Conservation (phyloP, 2,329 filamentous ascomycete genomes). For the Malbranchea zuffiana region DNA sequence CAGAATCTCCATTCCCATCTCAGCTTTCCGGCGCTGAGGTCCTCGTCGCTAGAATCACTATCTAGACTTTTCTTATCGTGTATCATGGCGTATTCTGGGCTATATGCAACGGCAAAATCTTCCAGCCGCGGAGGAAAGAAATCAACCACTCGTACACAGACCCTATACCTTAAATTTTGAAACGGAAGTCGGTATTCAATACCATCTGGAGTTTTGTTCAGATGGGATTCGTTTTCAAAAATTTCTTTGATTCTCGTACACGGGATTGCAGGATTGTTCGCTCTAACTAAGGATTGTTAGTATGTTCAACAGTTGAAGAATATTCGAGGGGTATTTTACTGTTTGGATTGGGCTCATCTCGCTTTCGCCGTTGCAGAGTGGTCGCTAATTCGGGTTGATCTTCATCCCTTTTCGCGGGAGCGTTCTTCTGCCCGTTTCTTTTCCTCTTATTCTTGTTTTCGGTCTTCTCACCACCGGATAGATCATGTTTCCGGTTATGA, state of each 20-base stretch:
- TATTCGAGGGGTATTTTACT: conserved; percentile 25
- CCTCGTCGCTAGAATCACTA: conserved; percentile 15
- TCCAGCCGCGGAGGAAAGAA: conserved; percentile 60
- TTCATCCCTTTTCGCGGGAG: conserved; percentile 14
- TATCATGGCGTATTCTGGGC: conserved; percentile 42
- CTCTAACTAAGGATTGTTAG: conserved; percentile 34
- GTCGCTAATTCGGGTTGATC: conserved; percentile 1
- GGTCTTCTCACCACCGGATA: conserved; percentile 9
- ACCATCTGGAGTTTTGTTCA: conserved; percentile 37
- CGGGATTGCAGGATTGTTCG: conserved; percentile 34
- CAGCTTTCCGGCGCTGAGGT: conserved; percentile 3
- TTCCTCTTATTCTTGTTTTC: conserved; percentile 26
- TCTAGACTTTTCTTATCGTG: conserved; percentile 25
- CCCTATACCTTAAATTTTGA: conserved; percentile 58
- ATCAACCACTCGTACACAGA: conserved; percentile 66
- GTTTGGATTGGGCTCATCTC: conserved; percentile 29
- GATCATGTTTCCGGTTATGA: conserved; percentile 17
- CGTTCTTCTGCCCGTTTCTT: conserved; percentile 22
- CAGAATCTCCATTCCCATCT: conserved; percentile 78
- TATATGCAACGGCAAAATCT: conserved; percentile 53
- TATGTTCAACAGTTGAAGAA: conserved; percentile 15
- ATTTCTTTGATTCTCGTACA: conserved; percentile 39
- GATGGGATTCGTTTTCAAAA: conserved; percentile 36
- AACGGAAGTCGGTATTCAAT: conserved; percentile 53
- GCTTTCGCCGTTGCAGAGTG: conserved; percentile 13